These are phyloP conservation scores for Saccharomyces hybrid DNA, from an alignment of 1,139 yeast genomes.

Conservation along the genomic window DNA sequence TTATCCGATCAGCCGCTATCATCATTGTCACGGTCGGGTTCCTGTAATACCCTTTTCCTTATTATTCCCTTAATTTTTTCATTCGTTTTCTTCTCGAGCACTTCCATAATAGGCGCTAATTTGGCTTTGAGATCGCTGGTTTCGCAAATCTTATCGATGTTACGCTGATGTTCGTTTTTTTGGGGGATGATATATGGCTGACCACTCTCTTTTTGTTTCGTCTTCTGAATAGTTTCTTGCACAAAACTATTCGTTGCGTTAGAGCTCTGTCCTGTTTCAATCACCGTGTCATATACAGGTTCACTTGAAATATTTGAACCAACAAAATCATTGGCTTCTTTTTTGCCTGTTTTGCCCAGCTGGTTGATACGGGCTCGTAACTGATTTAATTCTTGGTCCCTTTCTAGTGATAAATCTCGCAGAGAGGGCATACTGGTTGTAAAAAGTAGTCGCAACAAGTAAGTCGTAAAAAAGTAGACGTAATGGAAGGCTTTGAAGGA, in stretches of 20 bases:
- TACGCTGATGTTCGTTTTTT: too few relatives aligned
- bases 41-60: conserved; percentile 31
- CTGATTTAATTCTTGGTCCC: background rate
- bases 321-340: background rate
- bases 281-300: background rate
- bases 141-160: conserved; percentile 20
- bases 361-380: background rate
- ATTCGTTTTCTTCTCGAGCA: conserved; percentile 36
- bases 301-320: background rate
- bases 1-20: background rate
- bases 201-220: background rate
- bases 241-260: background rate
- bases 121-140: conserved; percentile 38
- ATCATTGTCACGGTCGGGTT: conserved; percentile 3
- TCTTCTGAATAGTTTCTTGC: background rate
- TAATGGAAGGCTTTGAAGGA: background rate
- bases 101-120: conserved; percentile 32
- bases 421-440: background rate
- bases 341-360: background rate
- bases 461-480: background rate
- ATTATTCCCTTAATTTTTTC: conserved; percentile 36
- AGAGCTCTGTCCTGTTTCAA: background rate
- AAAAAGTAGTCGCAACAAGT: too few relatives aligned
- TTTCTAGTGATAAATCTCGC: background rate
- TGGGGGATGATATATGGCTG: background rate